Conservation (phyloP, 2,329 filamentous ascomycete species). For the Diaporthe vexans region DNA sequence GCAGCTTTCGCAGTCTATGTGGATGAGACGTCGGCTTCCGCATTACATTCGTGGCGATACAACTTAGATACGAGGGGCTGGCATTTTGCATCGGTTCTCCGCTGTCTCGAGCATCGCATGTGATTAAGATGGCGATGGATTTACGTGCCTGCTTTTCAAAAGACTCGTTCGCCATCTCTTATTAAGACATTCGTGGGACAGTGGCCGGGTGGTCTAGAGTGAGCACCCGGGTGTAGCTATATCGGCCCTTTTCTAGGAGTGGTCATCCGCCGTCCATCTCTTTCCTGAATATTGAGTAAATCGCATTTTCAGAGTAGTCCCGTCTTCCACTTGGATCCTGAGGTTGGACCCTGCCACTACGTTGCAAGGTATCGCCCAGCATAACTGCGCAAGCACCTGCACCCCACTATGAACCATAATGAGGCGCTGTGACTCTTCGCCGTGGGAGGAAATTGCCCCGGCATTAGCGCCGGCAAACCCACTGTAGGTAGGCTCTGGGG, state of each 20-base stretch:
- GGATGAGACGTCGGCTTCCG: not conserved
- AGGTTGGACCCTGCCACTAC: too few relatives aligned
- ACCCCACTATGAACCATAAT: not conserved
- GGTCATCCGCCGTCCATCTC: slow-evolving; percentile 1
- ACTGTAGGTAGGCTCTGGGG: not conserved
- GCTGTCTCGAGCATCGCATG: slow-evolving; percentile 23
- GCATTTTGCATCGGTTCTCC: slow-evolving; percentile 27
- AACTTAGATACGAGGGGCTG: slow-evolving; percentile 24
- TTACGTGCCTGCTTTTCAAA: slow-evolving; percentile 6
- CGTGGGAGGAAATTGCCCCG: not conserved
- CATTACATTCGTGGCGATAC: slow-evolving; percentile 16
- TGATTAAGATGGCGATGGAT: not conserved
- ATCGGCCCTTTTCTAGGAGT: slow-evolving; percentile 9
- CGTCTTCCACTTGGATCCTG: too few relatives aligned
- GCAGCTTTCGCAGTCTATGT: not conserved
- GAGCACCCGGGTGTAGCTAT: slow-evolving; percentile 10
- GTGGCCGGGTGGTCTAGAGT: not conserved
- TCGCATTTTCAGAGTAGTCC: not conserved
- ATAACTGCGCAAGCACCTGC: not conserved
- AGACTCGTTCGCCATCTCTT: not conserved
- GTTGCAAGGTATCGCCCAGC: too few relatives aligned
- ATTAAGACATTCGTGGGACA: slow-evolving; percentile 6
- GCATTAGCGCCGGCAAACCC: not conserved
- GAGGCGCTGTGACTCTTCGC: slow-evolving; percentile 20
- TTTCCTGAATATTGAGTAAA: not conserved